phyloP scores from a whole-genome alignment of 768 basidiomycete species.

The Crepidotus variabilis region DNA sequence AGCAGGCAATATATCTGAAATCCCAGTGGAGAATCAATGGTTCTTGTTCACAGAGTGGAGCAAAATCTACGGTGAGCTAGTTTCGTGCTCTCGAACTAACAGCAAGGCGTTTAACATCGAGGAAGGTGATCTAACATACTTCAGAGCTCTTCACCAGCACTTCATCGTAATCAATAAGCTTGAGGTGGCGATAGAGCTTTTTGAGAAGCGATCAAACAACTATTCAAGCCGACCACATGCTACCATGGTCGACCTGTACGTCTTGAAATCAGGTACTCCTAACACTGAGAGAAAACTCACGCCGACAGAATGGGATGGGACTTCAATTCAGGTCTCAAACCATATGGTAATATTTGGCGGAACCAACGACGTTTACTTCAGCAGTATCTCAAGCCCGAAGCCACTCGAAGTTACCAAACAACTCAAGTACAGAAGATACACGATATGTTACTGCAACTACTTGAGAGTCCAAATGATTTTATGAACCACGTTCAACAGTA shows the following conservation, averaged over 20 bases:
- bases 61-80: conserved; percentile 13
- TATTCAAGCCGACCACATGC: conserved; percentile 42
- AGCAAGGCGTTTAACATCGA: no score
- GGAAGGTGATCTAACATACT: conserved; percentile 44
- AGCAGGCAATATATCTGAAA: background rate
- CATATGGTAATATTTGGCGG: background rate
- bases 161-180: conserved; percentile 12
- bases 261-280: background rate
- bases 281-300: background rate
- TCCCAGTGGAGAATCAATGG: conserved; percentile 10
- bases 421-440: background rate
- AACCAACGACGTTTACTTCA: background rate
- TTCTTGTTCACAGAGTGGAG: conserved; percentile 12
- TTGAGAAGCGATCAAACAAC: conserved; percentile 45
- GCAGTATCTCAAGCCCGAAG: background rate
- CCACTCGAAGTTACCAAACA: background rate
- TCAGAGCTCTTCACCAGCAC: conserved; percentile 31
- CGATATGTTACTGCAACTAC: background rate
- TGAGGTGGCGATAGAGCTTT: conserved; percentile 39
- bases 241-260: conserved; percentile 43
- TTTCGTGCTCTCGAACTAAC: background rate
- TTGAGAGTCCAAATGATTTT: background rate
- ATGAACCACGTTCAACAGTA: background rate
- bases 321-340: background rate
- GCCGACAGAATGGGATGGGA: background rate